Percentiles rank a stretch among this genome's conserved stretches.
Evolutionary conservation across 768 basidiomycete genomes (phyloP).

Genomic region (Tulasnella sp.): DNA sequence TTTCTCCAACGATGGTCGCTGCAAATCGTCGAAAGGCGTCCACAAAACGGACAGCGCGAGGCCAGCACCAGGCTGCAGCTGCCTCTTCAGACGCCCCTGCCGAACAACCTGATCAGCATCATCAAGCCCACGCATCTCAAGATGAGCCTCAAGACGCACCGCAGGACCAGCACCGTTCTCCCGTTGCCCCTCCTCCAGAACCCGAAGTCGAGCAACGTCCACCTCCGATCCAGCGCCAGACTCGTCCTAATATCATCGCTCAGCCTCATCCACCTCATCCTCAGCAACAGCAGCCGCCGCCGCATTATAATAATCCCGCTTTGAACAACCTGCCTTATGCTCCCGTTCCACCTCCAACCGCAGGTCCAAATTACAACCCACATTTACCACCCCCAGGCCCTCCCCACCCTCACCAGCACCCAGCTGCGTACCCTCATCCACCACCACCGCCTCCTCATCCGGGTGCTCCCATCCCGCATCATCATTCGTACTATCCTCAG

Average conservation of each 20-base stretch:
- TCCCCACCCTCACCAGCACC: not conserved
- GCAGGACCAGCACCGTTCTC: not conserved
- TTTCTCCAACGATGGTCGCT: not conserved
- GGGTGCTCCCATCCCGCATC: conserved; percentile 35
- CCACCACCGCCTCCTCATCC: conserved; percentile 33
- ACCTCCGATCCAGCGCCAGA: conserved; percentile 8
- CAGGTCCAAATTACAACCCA: not conserved
- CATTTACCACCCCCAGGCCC: not conserved
- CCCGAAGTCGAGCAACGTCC: not conserved
- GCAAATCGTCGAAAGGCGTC: not conserved
- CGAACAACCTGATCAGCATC: not conserved
- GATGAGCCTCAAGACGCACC: not conserved
- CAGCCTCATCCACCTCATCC: not conserved
- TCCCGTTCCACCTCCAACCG: not conserved
- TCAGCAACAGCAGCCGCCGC: not conserved
- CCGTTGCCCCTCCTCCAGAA: not conserved
- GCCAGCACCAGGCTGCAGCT: not conserved
- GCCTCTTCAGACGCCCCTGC: not conserved
- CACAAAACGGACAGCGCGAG: not conserved
- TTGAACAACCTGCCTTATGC: not conserved
- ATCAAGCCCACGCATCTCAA: too few species aligned
- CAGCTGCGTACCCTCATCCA: not conserved
- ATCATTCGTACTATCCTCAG: not conserved
- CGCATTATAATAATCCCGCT: not conserved
- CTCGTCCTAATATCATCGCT: not conserved